These are phyloP conservation scores for Lithocarpus polystachyus DNA, from an alignment of 306 rosid species.

Conservation along the genomic window DNA sequence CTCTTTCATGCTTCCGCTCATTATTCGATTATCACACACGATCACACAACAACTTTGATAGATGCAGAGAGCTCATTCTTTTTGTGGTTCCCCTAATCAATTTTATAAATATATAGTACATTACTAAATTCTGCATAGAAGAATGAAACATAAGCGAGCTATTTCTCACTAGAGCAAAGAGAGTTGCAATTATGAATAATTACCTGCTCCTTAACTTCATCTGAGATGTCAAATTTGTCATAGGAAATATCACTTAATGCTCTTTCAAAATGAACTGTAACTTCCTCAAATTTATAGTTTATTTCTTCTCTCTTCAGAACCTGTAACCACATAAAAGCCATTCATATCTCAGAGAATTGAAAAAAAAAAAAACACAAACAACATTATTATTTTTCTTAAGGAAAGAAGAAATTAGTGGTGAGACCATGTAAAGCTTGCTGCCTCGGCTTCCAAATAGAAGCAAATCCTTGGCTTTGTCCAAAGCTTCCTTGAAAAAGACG, in stretches of 20 bases:
- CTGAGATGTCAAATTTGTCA: conserved; percentile 60
- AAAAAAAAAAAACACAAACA: not conserved
- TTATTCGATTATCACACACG: too few species aligned
- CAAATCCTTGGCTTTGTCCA: conserved; percentile 19
- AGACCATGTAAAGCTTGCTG: conserved; percentile 42
- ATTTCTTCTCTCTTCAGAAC: conserved; percentile 62
- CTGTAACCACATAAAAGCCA: conserved; percentile 33
- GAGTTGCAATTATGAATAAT: not conserved
- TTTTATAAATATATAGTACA: not conserved
- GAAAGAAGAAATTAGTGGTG: not conserved
- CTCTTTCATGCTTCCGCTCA: too few species aligned
- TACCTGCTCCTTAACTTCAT: conserved; percentile 93
- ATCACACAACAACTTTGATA: too few species aligned
- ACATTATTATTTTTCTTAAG: too few species aligned
- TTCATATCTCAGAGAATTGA: not conserved
- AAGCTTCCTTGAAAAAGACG: conserved; percentile 4
- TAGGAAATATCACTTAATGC: conserved; percentile 45
- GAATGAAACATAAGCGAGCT: not conserved
- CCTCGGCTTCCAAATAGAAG: conserved; percentile 20
- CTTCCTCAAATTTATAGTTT: conserved; percentile 45
- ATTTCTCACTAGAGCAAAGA: not conserved
- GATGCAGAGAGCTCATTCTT: not conserved
- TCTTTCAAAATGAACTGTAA: conserved; percentile 56
- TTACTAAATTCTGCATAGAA: not conserved
- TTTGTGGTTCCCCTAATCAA: not conserved